These are phyloP conservation scores for Arctostaphylos glauca DNA, from an alignment of 148 eudicot genomes.

Conservation along the genomic window DNA sequence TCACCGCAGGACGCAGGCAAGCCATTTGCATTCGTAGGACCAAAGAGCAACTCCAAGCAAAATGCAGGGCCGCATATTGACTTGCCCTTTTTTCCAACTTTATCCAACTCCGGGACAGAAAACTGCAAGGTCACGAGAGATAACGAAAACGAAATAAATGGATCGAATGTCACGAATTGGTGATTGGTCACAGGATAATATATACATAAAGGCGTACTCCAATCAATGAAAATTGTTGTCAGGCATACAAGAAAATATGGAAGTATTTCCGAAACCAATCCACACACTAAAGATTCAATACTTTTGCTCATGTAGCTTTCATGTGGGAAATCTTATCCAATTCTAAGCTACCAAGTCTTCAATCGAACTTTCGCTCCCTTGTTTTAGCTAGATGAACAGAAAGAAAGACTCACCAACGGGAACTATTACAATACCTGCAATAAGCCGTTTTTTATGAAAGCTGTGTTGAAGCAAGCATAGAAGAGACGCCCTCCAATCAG, in stretches of 20 bases:
- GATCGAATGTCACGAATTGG: neutral
- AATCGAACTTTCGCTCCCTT: neutral
- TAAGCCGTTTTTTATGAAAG: conserved; percentile 46
- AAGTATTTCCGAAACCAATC: neutral
- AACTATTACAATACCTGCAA: conserved; percentile 41
- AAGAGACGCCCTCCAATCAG: conserved; percentile 61
- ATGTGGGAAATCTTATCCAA: neutral
- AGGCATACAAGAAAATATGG: neutral
- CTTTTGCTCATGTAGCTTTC: neutral
- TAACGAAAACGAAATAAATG: neutral
- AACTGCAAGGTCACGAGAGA: conserved; percentile 29
- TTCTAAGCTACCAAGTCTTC: neutral
- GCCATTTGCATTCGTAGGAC: conserved; percentile 34
- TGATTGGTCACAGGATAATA: neutral
- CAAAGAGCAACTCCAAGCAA: conserved; percentile 55
- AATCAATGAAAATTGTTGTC: neutral
- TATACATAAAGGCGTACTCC: neutral
- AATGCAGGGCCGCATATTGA: conserved; percentile 54
- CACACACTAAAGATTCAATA: neutral
- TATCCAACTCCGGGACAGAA: conserved; percentile 43
- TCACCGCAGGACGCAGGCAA: conserved; percentile 17
- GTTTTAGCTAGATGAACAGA: neutral
- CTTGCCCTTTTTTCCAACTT: conserved; percentile 41
- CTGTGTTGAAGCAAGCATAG: conserved; percentile 62
- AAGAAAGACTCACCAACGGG: neutral